Evolutionary conservation across 2,329 filamentous ascomycete genomes (phyloP), one percentile per base, ranked within the genome.

Genomic region (Diaporthe sp.): DNA sequence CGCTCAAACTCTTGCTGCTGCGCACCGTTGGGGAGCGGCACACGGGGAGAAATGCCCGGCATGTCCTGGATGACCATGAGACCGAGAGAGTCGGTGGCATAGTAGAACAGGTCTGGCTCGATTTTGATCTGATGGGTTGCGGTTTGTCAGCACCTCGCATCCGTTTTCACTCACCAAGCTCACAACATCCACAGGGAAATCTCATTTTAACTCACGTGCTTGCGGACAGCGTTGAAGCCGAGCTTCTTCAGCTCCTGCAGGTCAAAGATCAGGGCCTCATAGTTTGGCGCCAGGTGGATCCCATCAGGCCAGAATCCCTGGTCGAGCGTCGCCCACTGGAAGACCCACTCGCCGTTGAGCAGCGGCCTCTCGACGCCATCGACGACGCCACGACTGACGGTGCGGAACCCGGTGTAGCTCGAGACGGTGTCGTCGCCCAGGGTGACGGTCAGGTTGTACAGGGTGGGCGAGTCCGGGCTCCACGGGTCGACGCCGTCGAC

Each of bases 221-320:
- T 94, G 47, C 93, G 89, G 13, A 94, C 79, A 86, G 91, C 92
- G 80, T 94, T 94, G 81, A 93, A 92, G 0, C 92, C 92, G 1
- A 94, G 84, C 1, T 84, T 83, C 82, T 94, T 94, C 72, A 94
- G 81, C 6, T 90, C 82, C 74, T 92, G 79, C 17, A 94, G 79
- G 77, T 94, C 93, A 71, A 87, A 93, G 0, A 90, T 83, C 91
- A 94, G 92, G 0, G 92, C 92, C 76, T 94, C 91, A 4, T 86
- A 84, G 12, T 86, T 93, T 0, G 92, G 93, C 0, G 93, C 88
- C 0, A 88, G 88, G 79, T 94, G 89, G 4, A 94, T 83, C 0
- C 92, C 92, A 78, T 94, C 92, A 0, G 92, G 92, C 92, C 92
- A 94, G 80, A 86, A 93, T 0, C 92, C 92, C 77, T 94, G 92